Evolutionary conservation across 768 basidiomycete genomes (phyloP).

Genomic region (Pisolithus albus): DNA sequence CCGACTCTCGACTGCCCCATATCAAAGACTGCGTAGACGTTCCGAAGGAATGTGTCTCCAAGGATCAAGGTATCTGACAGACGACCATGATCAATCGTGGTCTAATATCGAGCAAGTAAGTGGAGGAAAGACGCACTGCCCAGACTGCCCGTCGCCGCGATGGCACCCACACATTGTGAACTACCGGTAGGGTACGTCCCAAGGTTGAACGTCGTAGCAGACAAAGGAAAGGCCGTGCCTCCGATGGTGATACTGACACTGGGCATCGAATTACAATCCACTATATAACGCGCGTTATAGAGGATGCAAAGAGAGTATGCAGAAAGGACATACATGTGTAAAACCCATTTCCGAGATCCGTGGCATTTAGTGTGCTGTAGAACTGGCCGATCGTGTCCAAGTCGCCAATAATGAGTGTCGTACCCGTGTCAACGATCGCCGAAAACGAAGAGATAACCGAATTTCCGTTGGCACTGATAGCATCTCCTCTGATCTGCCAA

Average conservation of each 20-base stretch:
- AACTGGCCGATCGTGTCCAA: slow-evolving; percentile 26
- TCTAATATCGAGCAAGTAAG: neutral
- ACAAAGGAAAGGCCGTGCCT: slow-evolving; percentile 26
- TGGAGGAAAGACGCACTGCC: slow-evolving; percentile 13
- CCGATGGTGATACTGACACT: slow-evolving; percentile 29
- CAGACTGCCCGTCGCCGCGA: slow-evolving; percentile 10
- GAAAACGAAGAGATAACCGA: slow-evolving; percentile 2
- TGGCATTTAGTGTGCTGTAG: slow-evolving; percentile 26
- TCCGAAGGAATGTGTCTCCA: slow-evolving; percentile 37
- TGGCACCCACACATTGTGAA: slow-evolving; percentile 14
- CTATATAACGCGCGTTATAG: slow-evolving; percentile 11
- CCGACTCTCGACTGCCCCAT: slow-evolving; percentile 33
- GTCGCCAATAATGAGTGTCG: slow-evolving; percentile 38
- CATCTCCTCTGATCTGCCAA: slow-evolving; percentile 17
- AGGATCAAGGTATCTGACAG: slow-evolving; percentile 27
- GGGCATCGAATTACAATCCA: slow-evolving; percentile 21
- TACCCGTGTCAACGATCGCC: slow-evolving; percentile 46
- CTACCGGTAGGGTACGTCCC: slow-evolving; percentile 18
- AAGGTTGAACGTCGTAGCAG: slow-evolving; percentile 30
- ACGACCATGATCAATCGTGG: neutral
- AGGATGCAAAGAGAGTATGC: neutral
- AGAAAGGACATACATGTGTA: slow-evolving; percentile 26
- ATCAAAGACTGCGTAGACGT: slow-evolving; percentile 42
- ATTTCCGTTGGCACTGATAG: slow-evolving; percentile 19
- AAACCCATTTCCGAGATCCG: slow-evolving; percentile 25